A percentile compares a stretch with the other conserved stretches of the same genome.
Conservation (phyloP, 441 rosid species). For the Populus trichocarpa region DNA sequence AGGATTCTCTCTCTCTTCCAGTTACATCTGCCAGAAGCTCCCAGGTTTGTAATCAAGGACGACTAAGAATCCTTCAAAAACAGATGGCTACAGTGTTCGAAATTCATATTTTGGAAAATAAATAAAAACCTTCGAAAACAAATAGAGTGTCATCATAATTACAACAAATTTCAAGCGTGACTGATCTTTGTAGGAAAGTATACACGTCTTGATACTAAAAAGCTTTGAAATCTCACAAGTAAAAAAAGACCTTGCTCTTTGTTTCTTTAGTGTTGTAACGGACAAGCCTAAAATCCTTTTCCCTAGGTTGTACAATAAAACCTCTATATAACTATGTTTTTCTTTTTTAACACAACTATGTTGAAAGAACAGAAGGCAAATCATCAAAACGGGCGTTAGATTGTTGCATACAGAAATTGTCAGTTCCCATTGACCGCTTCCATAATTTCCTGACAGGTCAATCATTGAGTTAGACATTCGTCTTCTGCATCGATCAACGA, state of each 20-base stretch:
- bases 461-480: slow-evolving; percentile 11
- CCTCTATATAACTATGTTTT: slow-evolving; percentile 13
- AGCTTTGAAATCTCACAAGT: neutral
- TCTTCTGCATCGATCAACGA: neutral
- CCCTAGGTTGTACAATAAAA: slow-evolving; percentile 23
- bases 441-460: slow-evolving; percentile 28
- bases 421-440: slow-evolving; percentile 37
- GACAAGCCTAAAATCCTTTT: slow-evolving; percentile 12
- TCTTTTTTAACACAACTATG: neutral
- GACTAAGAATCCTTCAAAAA: no score
- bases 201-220: neutral
- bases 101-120: neutral
- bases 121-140: no score
- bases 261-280: slow-evolving; percentile 3
- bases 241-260: neutral
- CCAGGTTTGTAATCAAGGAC: no score
- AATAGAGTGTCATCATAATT: no score
- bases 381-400: slow-evolving; percentile 16
- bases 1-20: no score
- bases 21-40: no score
- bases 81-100: neutral
- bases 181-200: neutral
- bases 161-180: neutral
- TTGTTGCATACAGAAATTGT: slow-evolving; percentile 5
- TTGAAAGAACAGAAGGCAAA: neutral